Conservation (phyloP, 2,329 filamentous ascomycete genomes). For the Metarhizium guizhouense region DNA sequence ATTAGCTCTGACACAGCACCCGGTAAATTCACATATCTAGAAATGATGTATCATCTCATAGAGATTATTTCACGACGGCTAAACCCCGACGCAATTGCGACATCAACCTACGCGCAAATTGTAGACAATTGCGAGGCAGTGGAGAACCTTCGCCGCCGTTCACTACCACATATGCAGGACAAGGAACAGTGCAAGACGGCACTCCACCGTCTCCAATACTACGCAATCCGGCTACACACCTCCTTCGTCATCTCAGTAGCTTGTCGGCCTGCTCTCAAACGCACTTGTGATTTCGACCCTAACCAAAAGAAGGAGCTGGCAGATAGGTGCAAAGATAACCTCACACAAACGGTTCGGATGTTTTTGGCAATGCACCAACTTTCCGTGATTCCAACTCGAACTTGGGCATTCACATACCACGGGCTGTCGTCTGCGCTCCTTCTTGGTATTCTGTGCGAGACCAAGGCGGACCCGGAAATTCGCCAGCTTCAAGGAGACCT, state of each 20-base stretch:
- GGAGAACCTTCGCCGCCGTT: conserved; percentile 40
- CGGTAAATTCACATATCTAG: conserved; percentile 49
- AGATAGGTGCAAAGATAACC: conserved; percentile 50
- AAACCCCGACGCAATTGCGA: conserved; percentile 43
- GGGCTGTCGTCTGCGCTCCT: conserved; percentile 56
- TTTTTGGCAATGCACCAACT: conserved; percentile 61
- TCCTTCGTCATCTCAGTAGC: conserved; percentile 58
- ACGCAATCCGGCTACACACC: conserved; percentile 55
- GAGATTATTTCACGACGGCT: conserved; percentile 50
- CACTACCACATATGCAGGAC: conserved; percentile 43
- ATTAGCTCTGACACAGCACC: conserved; percentile 29
- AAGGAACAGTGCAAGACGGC: conserved; percentile 57
- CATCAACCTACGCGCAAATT: conserved; percentile 45
- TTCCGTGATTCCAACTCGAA: conserved; percentile 56
- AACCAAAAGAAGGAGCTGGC: conserved; percentile 46
- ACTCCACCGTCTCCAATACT: conserved; percentile 54
- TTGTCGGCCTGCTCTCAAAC: conserved; percentile 52
- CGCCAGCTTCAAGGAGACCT: conserved; percentile 55
- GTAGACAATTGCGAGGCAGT: conserved; percentile 47
- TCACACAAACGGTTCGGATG: conserved; percentile 59
- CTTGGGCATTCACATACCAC: conserved; percentile 61
- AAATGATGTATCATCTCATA: conserved; percentile 57
- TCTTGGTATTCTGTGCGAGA: conserved; percentile 54
- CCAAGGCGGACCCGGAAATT: conserved; percentile 54
- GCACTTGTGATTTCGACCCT: conserved; percentile 41